These are phyloP conservation scores for Penicillium bialowiezense DNA, from an alignment of 495 filamentous ascomycete genomes.

Conservation along the genomic window DNA sequence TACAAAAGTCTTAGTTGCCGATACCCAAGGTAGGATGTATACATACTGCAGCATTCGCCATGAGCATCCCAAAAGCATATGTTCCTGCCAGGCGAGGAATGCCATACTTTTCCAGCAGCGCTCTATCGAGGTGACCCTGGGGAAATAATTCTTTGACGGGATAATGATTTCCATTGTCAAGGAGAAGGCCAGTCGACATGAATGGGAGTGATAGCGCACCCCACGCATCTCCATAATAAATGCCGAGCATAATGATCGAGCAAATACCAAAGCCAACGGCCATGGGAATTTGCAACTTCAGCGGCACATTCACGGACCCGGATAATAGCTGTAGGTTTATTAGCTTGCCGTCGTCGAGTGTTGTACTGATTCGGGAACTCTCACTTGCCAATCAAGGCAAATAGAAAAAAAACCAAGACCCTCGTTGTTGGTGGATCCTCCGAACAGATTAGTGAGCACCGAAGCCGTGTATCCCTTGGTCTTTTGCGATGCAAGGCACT, in stretches of 20 bases:
- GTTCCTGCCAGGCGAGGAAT: slow-evolving; percentile 42
- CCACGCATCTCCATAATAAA: slow-evolving; percentile 31
- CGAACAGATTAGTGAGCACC: slow-evolving; percentile 46
- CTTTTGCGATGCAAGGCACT: slow-evolving; percentile 45
- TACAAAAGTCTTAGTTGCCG: too few species aligned
- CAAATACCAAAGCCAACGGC: slow-evolving; percentile 14
- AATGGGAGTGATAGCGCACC: slow-evolving; percentile 24
- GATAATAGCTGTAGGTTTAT: too few species aligned
- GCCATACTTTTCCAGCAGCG: slow-evolving; percentile 30
- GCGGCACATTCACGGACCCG: too few species aligned
- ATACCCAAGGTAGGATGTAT: too few species aligned
- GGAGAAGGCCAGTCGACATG: slow-evolving; percentile 24
- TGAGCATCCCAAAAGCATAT: slow-evolving; percentile 35
- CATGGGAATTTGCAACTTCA: slow-evolving; percentile 21
- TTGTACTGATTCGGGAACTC: too few species aligned
- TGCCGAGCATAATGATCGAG: slow-evolving; percentile 21
- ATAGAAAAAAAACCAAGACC: slow-evolving; percentile 47
- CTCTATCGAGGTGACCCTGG: slow-evolving; percentile 32
- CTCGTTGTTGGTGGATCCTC: slow-evolving; percentile 52
- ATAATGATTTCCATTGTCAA: slow-evolving; percentile 19
- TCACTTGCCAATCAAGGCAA: slow-evolving; percentile 58
- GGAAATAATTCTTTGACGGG: slow-evolving; percentile 31
- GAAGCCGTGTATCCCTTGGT: slow-evolving; percentile 27
- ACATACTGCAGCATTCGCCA: slow-evolving; percentile 34
- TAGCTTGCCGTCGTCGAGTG: too few species aligned